phyloP scores from a whole-genome alignment of 495 filamentous ascomycete genomes.

The Penicillium samsonianum region DNA sequence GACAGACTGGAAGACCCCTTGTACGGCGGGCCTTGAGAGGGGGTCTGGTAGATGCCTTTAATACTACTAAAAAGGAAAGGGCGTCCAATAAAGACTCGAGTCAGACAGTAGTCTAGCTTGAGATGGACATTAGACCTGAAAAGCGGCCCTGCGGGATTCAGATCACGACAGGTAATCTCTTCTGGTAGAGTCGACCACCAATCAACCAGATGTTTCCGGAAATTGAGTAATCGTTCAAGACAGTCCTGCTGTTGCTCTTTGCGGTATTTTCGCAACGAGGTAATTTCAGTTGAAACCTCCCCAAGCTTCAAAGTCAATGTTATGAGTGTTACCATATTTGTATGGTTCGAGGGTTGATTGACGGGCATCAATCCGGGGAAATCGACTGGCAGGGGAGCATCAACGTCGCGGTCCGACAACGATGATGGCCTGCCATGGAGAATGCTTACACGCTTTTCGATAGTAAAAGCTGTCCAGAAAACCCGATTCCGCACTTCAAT shows the following conservation, averaged over 20 bases:
- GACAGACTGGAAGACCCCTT: slow-evolving; percentile 39
- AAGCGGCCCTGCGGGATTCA: slow-evolving; percentile 40
- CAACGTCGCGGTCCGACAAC: slow-evolving; percentile 46
- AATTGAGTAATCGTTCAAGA: slow-evolving; percentile 43
- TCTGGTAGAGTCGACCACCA: slow-evolving; percentile 54
- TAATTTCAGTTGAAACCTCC: slow-evolving; percentile 46
- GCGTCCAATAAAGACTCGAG: slow-evolving; percentile 50
- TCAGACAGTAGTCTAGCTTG: slow-evolving; percentile 52
- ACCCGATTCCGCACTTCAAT: slow-evolving; percentile 51
- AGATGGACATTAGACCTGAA: slow-evolving; percentile 53
- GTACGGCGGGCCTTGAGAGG: slow-evolving; percentile 23
- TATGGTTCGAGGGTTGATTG: slow-evolving; percentile 43
- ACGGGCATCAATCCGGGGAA: slow-evolving; percentile 41
- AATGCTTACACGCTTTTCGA: slow-evolving; percentile 51
- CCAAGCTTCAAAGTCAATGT: slow-evolving; percentile 49
- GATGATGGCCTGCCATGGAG: slow-evolving; percentile 52
- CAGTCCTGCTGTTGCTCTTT: slow-evolving; percentile 48
- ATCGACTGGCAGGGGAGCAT: slow-evolving; percentile 49
- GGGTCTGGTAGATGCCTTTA: slow-evolving; percentile 32
- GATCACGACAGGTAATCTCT: slow-evolving; percentile 44
- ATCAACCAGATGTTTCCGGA: slow-evolving; percentile 46
- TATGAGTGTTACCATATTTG: slow-evolving; percentile 50
- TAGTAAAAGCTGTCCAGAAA: slow-evolving; percentile 55
- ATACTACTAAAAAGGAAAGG: slow-evolving; percentile 52
- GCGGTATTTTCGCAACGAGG: slow-evolving; percentile 40